Percentiles rank a stretch among this genome's conserved stretches.
Conservation (phyloP, 2,329 filamentous ascomycete species). For the Hypomyces rosellus region DNA sequence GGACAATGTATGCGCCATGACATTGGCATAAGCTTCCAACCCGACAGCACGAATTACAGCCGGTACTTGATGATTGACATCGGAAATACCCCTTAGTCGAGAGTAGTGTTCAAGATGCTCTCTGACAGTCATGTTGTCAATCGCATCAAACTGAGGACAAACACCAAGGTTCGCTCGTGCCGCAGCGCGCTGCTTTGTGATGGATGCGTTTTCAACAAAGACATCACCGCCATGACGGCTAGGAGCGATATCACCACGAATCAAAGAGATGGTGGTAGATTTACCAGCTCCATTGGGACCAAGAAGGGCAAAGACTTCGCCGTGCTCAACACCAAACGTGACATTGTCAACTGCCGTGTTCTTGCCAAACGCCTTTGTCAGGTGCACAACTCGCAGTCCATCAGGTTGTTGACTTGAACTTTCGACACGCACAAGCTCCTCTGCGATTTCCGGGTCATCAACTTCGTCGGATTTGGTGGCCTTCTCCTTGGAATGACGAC, state of each 20-base stretch:
- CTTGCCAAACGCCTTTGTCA: slow-evolving; percentile 61
- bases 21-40: slow-evolving; percentile 51
- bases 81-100: slow-evolving; percentile 57
- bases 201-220: slow-evolving; percentile 61
- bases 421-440: slow-evolving; percentile 21
- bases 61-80: slow-evolving; percentile 55
- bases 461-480: slow-evolving; percentile 12
- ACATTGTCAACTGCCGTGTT: slow-evolving; percentile 64
- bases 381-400: slow-evolving; percentile 57
- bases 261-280: slow-evolving; percentile 63
- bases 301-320: slow-evolving; percentile 68
- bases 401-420: slow-evolving; percentile 26
- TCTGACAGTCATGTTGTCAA: slow-evolving; percentile 67
- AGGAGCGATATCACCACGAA: slow-evolving; percentile 66
- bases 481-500: slow-evolving; percentile 12
- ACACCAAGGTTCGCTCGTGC: slow-evolving; percentile 62
- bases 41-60: slow-evolving; percentile 62
- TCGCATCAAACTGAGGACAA: slow-evolving; percentile 66
- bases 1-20: slow-evolving; percentile 61
- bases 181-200: slow-evolving; percentile 55
- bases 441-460: slow-evolving; percentile 22
- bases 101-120: slow-evolving; percentile 72
- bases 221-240: slow-evolving; percentile 50
- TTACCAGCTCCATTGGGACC: slow-evolving; percentile 76
- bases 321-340: slow-evolving; percentile 60